phyloP scores from a whole-genome alignment of 108 stramenopile species.

The Nannochloropsis gaditana region DNA sequence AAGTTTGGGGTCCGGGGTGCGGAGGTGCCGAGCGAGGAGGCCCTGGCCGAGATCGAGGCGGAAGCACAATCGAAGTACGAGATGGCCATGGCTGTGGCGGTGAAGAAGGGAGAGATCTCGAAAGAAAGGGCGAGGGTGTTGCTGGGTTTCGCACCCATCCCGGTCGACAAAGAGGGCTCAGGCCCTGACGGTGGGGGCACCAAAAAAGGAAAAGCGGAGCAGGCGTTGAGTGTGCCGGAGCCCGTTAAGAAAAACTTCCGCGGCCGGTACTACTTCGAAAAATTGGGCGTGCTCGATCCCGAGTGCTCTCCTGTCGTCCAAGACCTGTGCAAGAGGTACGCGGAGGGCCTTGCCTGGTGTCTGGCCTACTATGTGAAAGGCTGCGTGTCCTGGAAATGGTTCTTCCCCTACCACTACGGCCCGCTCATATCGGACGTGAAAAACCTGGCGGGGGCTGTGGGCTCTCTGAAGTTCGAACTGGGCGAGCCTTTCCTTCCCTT shows the following conservation, averaged over 20 bases:
- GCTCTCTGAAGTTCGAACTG: slow-evolving; percentile 38
- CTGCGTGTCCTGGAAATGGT: slow-evolving; percentile 91
- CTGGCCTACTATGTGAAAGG: slow-evolving; percentile 93
- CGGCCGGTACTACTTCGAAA: slow-evolving; percentile 85
- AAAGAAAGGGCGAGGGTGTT: neutral
- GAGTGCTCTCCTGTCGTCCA: slow-evolving; percentile 65
- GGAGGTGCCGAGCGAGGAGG: slow-evolving; percentile 67
- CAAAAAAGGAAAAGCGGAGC: neutral
- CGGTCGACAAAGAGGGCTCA: neutral
- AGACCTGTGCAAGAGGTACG: slow-evolving; percentile 58
- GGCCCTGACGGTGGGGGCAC: neutral
- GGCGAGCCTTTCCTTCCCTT: slow-evolving; percentile 49
- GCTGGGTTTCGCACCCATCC: neutral
- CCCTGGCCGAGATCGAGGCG: slow-evolving; percentile 65
- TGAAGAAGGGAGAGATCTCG: slow-evolving; percentile 17
- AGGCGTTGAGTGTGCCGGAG: neutral
- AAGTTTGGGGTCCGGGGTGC: slow-evolving; percentile 60
- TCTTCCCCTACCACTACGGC: slow-evolving; percentile 88
- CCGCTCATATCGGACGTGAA: slow-evolving; percentile 82
- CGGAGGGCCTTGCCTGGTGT: slow-evolving; percentile 88
- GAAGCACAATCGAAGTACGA: slow-evolving; percentile 61
- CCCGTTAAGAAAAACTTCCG: neutral
- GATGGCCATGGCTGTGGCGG: slow-evolving; percentile 42
- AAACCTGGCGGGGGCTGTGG: neutral
- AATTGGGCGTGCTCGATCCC: slow-evolving; percentile 74